These are phyloP conservation scores for Scheffersomyces stipitis DNA, from an alignment of 805 yeast genomes.

Conservation along the genomic window DNA sequence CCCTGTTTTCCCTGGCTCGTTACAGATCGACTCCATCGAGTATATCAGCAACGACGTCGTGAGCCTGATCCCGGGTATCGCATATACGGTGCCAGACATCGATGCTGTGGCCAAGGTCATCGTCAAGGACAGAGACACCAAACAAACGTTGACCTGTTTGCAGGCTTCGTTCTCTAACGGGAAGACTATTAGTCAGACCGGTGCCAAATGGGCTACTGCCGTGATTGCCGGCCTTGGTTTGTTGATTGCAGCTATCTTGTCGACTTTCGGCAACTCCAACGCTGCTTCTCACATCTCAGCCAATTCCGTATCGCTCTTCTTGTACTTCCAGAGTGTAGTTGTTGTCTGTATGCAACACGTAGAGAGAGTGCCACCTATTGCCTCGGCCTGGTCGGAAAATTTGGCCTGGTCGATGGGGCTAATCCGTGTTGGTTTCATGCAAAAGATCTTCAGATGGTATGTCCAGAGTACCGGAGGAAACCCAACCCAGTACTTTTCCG, in stretches of 20 bases:
- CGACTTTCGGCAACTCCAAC: constrained; percentile 82
- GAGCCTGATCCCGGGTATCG: constrained; percentile 73
- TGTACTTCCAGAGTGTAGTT: constrained; percentile 86
- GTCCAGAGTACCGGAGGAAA: constrained; percentile 87
- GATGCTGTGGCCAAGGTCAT: constrained; percentile 72
- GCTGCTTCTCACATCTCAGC: constrained; percentile 90
- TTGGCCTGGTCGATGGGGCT: constrained; percentile 95
- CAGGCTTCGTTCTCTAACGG: constrained; percentile 76
- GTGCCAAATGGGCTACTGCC: constrained; percentile 88
- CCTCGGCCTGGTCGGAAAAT: constrained; percentile 88
- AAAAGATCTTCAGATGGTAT: constrained; percentile 79
- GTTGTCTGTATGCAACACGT: constrained; percentile 84
- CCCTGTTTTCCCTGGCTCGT: constrained; percentile 79
- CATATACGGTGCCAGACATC: constrained; percentile 82
- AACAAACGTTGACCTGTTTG: constrained; percentile 63
- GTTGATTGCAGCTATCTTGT: constrained; percentile 74
- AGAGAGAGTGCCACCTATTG: constrained; percentile 86
- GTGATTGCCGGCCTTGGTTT: constrained; percentile 86
- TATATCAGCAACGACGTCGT: constrained; percentile 53
- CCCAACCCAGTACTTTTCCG: constrained; percentile 66
- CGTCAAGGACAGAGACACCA: constrained; percentile 41
- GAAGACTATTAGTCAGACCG: constrained; percentile 65
- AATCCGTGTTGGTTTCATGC: constrained; percentile 78
- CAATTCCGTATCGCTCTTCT: constrained; percentile 77
- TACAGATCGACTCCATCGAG: constrained; percentile 71